These are phyloP conservation scores for Mycena crocata DNA, from an alignment of 768 basidiomycete species.

Conservation along the genomic window DNA sequence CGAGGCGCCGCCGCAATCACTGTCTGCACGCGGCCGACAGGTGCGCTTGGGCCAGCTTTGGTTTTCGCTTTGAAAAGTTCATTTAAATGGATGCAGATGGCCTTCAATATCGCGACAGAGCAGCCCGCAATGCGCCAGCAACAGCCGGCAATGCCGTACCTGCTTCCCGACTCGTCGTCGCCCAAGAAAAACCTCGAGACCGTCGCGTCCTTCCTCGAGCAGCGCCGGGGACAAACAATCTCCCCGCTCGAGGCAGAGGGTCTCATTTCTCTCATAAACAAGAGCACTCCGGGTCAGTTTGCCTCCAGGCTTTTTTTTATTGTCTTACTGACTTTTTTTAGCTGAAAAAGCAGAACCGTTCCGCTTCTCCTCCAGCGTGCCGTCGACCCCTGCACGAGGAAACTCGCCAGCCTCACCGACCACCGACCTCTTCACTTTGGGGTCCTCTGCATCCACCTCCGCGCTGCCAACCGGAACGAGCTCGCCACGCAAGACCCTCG, in stretches of 20 bases:
- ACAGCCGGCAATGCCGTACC: constrained; percentile 1
- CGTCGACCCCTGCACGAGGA: constrained; percentile 52
- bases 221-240: constrained; percentile 60
- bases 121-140: background rate
- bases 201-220: constrained; percentile 60
- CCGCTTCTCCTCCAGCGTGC: constrained; percentile 65
- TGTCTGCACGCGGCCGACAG: constrained; percentile 43
- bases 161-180: constrained; percentile 42
- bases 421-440: constrained; percentile 35
- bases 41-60: constrained; percentile 34
- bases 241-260: constrained; percentile 65
- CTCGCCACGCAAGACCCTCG: constrained; percentile 64
- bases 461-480: constrained; percentile 45
- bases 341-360: constrained; percentile 64
- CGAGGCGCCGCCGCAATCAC: constrained; percentile 39
- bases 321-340: constrained; percentile 27
- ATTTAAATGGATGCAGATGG: constrained; percentile 40
- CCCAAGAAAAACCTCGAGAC: constrained; percentile 60
- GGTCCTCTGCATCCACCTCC: constrained; percentile 27
- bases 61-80: constrained; percentile 15
- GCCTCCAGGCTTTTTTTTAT: constrained; percentile 1
- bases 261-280: constrained; percentile 65
- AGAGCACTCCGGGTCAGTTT: constrained; percentile 59
- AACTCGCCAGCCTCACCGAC: constrained; percentile 46
- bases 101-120: constrained; percentile 26